These are phyloP conservation scores for Linnemannia hyalina DNA, from an alignment of 192 early-diverging fungal genomes.

Conservation along the genomic window DNA sequence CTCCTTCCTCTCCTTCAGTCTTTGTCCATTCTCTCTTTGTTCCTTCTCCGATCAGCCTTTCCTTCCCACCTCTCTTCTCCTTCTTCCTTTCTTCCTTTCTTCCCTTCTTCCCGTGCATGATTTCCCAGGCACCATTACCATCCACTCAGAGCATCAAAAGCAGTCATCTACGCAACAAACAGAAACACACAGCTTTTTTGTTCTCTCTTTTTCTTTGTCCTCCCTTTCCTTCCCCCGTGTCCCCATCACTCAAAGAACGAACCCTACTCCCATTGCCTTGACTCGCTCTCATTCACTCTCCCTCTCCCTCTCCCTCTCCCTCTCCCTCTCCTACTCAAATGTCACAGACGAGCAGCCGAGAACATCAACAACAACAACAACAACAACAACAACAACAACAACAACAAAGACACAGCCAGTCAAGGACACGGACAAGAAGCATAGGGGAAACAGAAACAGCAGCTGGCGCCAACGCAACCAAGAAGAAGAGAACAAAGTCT, in stretches of 20 bases:
- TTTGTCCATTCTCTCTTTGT: neutral
- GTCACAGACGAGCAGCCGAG: slow-evolving; percentile 4
- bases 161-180: neutral
- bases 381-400: neutral
- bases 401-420: neutral
- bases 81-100: neutral
- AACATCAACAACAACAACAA: slow-evolving; percentile 2
- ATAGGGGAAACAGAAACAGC: neutral
- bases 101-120: neutral
- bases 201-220: no score
- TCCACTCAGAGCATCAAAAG: neutral
- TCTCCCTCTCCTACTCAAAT: neutral
- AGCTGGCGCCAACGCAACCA: neutral
- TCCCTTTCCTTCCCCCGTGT: no score
- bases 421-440: neutral
- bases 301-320: no score
- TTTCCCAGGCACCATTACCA: neutral
- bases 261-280: no score
- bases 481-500: neutral
- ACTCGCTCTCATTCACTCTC: no score
- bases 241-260: no score
- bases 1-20: neutral
- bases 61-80: neutral
- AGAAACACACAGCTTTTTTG: no score
- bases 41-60: neutral